A percentile compares a stretch with the other conserved stretches of the same genome.
Evolutionary conservation across 257 asterid genomes (phyloP).

Genomic region (Penstemon eatonii): DNA sequence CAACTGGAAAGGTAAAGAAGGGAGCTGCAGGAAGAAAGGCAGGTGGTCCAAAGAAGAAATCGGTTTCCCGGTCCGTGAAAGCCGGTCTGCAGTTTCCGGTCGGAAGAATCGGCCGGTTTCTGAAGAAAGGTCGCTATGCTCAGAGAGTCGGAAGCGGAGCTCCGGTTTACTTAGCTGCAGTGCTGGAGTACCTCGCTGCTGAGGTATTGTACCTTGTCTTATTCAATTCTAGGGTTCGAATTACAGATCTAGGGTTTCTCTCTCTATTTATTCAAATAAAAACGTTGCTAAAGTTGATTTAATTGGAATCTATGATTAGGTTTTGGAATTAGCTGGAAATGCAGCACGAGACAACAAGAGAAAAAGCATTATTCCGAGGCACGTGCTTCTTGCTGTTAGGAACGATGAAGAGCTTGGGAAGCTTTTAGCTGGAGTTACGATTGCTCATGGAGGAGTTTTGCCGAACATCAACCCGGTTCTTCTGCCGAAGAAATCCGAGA

Average conservation of each 20-base stretch:
- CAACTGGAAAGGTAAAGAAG: conserved; percentile 22
- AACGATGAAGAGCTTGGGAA: conserved; percentile 44
- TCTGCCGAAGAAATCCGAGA: conserved; percentile 40
- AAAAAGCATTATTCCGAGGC: conserved; percentile 41
- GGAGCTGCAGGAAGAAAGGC: conserved; percentile 31
- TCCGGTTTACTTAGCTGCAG: conserved; percentile 59
- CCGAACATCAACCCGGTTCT: conserved; percentile 47
- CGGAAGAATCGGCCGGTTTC: conserved; percentile 52
- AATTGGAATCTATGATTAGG: background rate
- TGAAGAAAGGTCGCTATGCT: conserved; percentile 49
- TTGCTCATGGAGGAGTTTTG: conserved; percentile 42
- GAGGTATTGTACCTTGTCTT: conserved; percentile 26
- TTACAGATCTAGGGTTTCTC: background rate
- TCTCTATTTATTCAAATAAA: background rate
- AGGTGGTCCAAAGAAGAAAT: conserved; percentile 32
- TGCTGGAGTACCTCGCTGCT: conserved; percentile 52
- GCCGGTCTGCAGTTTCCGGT: conserved; percentile 66
- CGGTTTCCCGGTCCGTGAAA: conserved; percentile 34
- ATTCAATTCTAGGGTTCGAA: too few species aligned
- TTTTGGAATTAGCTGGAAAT: conserved; percentile 37
- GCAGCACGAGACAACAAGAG: conserved; percentile 42
- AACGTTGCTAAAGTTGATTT: background rate
- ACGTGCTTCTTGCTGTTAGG: conserved; percentile 38
- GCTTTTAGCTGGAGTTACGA: conserved; percentile 41
- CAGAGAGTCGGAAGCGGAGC: conserved; percentile 53